phyloP scores from a whole-genome alignment of 345 rosid genomes.

The Geranium brycei region DNA sequence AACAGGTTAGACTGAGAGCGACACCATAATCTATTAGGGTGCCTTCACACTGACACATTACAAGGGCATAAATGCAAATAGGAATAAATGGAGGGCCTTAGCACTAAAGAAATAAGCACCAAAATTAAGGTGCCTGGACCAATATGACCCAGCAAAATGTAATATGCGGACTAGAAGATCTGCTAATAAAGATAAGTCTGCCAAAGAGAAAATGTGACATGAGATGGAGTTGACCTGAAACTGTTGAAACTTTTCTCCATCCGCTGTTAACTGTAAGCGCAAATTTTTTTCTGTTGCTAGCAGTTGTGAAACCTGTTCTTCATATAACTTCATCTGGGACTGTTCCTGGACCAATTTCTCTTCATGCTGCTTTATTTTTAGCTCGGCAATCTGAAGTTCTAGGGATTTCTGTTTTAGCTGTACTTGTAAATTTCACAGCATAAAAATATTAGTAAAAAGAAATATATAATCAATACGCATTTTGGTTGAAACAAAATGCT shows the following conservation, averaged over 20 bases:
- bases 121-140: background rate
- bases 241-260: constrained; percentile 89
- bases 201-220: background rate
- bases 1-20: background rate
- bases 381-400: constrained; percentile 68
- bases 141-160: background rate
- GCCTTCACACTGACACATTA: background rate
- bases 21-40: background rate
- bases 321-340: constrained; percentile 79
- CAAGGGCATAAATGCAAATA: background rate
- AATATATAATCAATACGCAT: background rate
- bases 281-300: constrained; percentile 75
- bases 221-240: constrained; percentile 51
- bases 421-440: constrained; percentile 17
- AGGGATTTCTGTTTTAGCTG: constrained; percentile 79
- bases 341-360: constrained; percentile 74
- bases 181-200: background rate
- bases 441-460: background rate
- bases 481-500: constrained; percentile 1
- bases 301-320: constrained; percentile 79
- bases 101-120: background rate
- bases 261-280: constrained; percentile 74
- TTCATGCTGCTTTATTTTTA: constrained; percentile 75
- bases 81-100: background rate
- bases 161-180: background rate